Evolutionary conservation across 2,329 filamentous ascomycete genomes (phyloP).

Genomic region (Aspergillus uvarum): DNA sequence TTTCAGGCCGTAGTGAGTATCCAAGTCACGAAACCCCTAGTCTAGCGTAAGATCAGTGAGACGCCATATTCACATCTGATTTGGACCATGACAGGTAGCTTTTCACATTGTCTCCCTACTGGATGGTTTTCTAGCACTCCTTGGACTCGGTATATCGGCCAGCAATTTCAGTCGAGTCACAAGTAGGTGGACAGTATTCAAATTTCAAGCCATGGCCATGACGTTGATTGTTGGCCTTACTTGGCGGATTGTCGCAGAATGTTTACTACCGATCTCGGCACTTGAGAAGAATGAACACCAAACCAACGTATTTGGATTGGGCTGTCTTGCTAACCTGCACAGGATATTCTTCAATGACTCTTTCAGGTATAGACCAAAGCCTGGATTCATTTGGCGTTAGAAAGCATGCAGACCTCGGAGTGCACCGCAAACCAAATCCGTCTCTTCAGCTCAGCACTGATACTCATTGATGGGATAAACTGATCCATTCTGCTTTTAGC

Average conservation of each 20-base stretch:
- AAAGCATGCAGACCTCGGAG: neutral
- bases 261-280: neutral
- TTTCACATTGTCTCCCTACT: neutral
- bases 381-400: neutral
- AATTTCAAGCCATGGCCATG: neutral
- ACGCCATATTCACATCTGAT: too few relatives aligned
- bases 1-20: neutral
- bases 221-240: neutral
- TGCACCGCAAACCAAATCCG: neutral
- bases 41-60: neutral
- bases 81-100: too few relatives aligned
- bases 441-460: neutral
- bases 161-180: neutral
- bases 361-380: neutral
- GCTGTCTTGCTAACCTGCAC: neutral
- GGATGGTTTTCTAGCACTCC: neutral
- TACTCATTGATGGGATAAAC: neutral
- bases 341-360: neutral
- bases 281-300: neutral
- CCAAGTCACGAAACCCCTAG: neutral
- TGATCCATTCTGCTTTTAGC: neutral
- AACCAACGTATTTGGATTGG: neutral
- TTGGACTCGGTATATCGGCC: neutral
- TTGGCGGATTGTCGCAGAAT: neutral
- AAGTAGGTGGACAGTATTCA: neutral